These are phyloP conservation scores for Aspergillus novoparasiticus DNA, from an alignment of 2,329 filamentous ascomycete species.

Conservation along the genomic window DNA sequence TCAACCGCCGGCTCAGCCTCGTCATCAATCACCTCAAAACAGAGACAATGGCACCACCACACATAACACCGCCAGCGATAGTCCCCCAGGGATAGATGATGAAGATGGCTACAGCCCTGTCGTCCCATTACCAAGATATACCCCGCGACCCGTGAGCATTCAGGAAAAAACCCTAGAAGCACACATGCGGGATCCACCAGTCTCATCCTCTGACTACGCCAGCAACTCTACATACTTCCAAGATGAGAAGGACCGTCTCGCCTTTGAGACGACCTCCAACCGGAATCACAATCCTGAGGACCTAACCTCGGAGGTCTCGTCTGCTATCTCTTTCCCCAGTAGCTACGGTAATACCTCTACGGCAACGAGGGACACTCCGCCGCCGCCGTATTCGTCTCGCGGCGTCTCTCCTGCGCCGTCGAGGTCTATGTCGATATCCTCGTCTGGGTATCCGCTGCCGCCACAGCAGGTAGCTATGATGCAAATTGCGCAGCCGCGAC, in stretches of 20 bases:
- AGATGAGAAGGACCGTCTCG: slow-evolving; percentile 36
- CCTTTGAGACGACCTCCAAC: slow-evolving; percentile 22
- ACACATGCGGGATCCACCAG: slow-evolving; percentile 34
- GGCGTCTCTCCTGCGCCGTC: slow-evolving; percentile 32
- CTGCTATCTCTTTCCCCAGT: slow-evolving; percentile 45
- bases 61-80: slow-evolving; percentile 1
- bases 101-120: slow-evolving; percentile 35
- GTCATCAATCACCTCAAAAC: slow-evolving; percentile 7
- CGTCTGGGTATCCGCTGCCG: slow-evolving; percentile 13
- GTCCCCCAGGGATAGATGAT: slow-evolving; percentile 6
- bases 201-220: slow-evolving; percentile 26
- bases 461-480: slow-evolving; percentile 26
- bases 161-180: slow-evolving; percentile 44
- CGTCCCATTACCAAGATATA: slow-evolving; percentile 44
- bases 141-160: slow-evolving; percentile 40
- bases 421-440: slow-evolving; percentile 36
- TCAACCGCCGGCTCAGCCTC: not conserved
- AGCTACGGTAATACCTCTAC: slow-evolving; percentile 49
- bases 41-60: slow-evolving; percentile 2
- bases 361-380: slow-evolving; percentile 45
- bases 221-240: slow-evolving; percentile 10
- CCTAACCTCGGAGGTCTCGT: slow-evolving; percentile 41
- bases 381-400: slow-evolving; percentile 44
- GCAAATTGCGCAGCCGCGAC: slow-evolving; percentile 32
- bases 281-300: slow-evolving; percentile 25